Evolutionary conservation across 2,329 filamentous ascomycete species (phyloP).

Genomic region (Neopestalotiopsis sp.): DNA sequence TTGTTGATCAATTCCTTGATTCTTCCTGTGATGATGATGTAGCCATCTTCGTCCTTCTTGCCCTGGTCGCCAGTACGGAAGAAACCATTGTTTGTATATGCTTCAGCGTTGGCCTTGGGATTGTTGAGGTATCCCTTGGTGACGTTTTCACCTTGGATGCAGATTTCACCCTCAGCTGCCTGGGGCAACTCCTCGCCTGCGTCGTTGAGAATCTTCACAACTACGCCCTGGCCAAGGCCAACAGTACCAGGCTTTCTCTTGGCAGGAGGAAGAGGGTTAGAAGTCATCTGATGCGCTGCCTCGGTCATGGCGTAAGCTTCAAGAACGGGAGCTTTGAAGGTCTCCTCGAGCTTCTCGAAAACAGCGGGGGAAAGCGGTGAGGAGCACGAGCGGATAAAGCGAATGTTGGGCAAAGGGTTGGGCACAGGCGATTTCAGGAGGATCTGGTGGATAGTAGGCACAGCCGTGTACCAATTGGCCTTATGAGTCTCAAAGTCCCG

Average conservation of each 20-base stretch:
- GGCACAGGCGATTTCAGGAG: constrained; percentile 76
- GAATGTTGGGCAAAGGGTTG: constrained; percentile 71
- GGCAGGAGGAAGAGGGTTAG: constrained; percentile 71
- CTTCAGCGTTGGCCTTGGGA: constrained; percentile 72
- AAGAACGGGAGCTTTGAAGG: constrained; percentile 79
- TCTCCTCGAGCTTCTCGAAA: constrained; percentile 78
- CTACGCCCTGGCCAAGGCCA: constrained; percentile 82
- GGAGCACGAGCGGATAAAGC: constrained; percentile 88
- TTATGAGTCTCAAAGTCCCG: constrained; percentile 72
- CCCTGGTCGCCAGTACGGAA: constrained; percentile 91
- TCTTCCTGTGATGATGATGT: constrained; percentile 84
- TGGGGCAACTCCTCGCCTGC: constrained; percentile 70
- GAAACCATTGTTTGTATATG: constrained; percentile 77
- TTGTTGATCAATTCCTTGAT: constrained; percentile 96
- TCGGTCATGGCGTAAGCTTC: constrained; percentile 95
- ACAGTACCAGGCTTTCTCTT: constrained; percentile 83
- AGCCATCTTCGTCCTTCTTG: constrained; percentile 78
- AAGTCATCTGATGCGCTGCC: constrained; percentile 85
- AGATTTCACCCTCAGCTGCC: constrained; percentile 80
- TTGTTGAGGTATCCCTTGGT: constrained; percentile 89
- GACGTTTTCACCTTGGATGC: constrained; percentile 81
- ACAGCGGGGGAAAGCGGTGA: constrained; percentile 82
- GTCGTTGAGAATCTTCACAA: constrained; percentile 77
- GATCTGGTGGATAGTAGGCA: constrained; percentile 93
- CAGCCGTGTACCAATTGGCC: constrained; percentile 91